Base-by-base conservation (phyloP, 129 eudicot species). In the Chrysanthemum makinoi region DNA sequence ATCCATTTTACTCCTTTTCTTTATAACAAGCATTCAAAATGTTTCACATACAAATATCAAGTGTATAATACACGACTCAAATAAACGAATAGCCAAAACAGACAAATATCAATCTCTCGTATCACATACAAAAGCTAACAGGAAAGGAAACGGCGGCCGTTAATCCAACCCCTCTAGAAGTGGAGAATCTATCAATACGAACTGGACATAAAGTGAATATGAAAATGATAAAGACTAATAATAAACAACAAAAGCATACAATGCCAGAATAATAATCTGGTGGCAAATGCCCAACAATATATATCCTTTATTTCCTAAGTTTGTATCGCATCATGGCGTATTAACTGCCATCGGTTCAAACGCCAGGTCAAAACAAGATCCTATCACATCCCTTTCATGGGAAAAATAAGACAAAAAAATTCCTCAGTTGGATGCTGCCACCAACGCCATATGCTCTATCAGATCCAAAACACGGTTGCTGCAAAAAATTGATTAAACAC, bases 381-480 rank as follows among this genome's bases (percentile, higher is more conserved):
- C 63, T 69, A 69, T 35, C 56, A 62, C 70, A 61, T 22, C 75
- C 28, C 59, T 70, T 30, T 43, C 15, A 62, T 51, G 49, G 60
- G 67, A 68, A 67, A 6, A 8, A 69, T 62, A 47, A 48, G 4
- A 22, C 2, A 65, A 47, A 47, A 0, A 33, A 30, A 78, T 53
- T 73, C 60, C 20, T 72, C 57, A 77, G 57, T 54, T 73, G 72
- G 68, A 20, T 62, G 91, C 86, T 19, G 93, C 96, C 56, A 94
- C 98, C 78, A 89, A 79, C 33, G 96, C 90, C 98, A 94, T 94
- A 74, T 89, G 93, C 82, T 86, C 93, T 7, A 94, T 94, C 86
- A 94, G 82, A 79, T 89, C 97, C 91, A 89, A 83, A 47, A 89
- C 95, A 6, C 96, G 97, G 83, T 94, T 94, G 80, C 96, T 94